Evolutionary conservation across 2,329 filamentous ascomycete species (phyloP).

Genomic region (Colletotrichum eremochloae): DNA sequence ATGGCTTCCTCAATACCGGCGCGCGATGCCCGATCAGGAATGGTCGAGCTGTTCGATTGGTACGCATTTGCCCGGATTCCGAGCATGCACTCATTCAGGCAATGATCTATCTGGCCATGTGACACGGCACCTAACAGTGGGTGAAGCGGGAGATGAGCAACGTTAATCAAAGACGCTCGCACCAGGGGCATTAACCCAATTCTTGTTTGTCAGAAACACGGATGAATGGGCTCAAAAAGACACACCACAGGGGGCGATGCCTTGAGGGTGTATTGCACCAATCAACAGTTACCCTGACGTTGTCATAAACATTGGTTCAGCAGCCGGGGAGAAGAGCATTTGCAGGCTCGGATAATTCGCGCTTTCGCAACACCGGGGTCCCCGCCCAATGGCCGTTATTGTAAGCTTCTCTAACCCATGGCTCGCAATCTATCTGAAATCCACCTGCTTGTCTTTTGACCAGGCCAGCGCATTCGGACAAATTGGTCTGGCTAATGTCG

Average conservation of each 20-base stretch:
- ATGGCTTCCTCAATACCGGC: not conserved
- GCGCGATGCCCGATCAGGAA: not conserved
- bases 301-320: not conserved
- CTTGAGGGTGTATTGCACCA: not conserved
- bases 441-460: not conserved
- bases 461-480: not conserved
- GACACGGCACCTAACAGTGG: not conserved
- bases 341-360: slow-evolving; percentile 27
- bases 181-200: not conserved
- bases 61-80: not conserved
- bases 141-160: not conserved
- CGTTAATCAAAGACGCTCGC: not conserved
- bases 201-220: not conserved
- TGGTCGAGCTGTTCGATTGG: not conserved
- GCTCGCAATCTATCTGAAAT: slow-evolving; percentile 31
- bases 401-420: slow-evolving; percentile 1
- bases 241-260: not conserved
- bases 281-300: not conserved
- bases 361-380: slow-evolving; percentile 15
- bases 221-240: not conserved
- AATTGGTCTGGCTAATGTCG: slow-evolving; percentile 16
- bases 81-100: too few relatives aligned
- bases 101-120: not conserved
- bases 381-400: slow-evolving; percentile 2
- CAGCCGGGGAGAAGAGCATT: not conserved